These are phyloP conservation scores for Trichoderma polysporum DNA, from an alignment of 2,329 filamentous ascomycete genomes.

Conservation along the genomic window DNA sequence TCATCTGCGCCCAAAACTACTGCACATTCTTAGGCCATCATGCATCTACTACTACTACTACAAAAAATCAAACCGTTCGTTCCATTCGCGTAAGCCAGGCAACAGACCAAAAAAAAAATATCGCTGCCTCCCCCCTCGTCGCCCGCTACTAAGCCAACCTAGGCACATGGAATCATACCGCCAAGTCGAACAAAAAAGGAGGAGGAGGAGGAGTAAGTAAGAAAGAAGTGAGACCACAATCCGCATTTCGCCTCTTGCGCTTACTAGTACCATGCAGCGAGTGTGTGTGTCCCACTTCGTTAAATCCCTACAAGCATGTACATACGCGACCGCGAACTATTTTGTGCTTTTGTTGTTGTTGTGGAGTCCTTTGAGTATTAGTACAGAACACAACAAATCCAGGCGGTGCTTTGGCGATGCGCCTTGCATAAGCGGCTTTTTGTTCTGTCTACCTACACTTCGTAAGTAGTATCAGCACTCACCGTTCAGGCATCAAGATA, in stretches of 20 bases:
- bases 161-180: too few relatives aligned
- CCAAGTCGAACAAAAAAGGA: background rate
- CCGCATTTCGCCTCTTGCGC: background rate
- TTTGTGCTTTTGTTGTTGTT: too few relatives aligned
- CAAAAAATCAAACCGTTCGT: background rate
- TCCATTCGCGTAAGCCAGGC: slow-evolving; percentile 1
- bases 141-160: background rate
- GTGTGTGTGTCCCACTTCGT: background rate
- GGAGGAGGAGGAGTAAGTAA: too few relatives aligned
- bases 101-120: background rate
- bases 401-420: too few relatives aligned
- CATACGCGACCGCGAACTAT: too few relatives aligned
- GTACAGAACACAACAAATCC: too few relatives aligned
- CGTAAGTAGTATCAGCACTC: too few relatives aligned
- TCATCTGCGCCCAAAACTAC: background rate
- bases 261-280: background rate
- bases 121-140: background rate
- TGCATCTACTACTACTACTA: background rate
- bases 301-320: background rate
- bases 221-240: background rate
- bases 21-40: background rate
- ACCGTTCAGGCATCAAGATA: slow-evolving; percentile 9
- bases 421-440: too few relatives aligned
- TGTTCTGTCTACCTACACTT: too few relatives aligned
- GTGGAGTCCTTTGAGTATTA: too few relatives aligned